Conservation (phyloP, 345 rosid species). For the Eucalyptus pumila region DNA sequence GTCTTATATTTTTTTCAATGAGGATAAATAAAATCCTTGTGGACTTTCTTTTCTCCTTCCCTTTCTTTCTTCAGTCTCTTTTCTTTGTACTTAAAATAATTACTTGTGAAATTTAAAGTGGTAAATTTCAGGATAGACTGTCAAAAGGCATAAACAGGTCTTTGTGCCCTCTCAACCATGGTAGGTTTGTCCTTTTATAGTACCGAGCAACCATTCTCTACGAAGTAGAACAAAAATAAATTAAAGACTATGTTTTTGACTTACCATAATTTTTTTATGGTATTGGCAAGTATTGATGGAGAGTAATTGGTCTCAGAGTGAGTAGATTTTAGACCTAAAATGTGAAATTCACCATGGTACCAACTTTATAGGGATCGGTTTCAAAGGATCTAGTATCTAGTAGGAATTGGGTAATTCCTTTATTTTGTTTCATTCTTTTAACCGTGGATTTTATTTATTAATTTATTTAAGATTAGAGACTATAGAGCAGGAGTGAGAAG, state of each 20-base stretch:
- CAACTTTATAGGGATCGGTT: background rate
- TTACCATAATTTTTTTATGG: background rate
- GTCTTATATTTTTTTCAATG: background rate
- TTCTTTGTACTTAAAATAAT: background rate
- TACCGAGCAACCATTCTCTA: background rate
- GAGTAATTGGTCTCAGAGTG: fast-evolving
- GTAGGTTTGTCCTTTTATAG: background rate
- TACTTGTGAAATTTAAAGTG: background rate
- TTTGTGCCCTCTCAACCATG: background rate
- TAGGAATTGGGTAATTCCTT: too few relatives aligned
- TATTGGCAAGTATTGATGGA: background rate
- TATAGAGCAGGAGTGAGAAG: background rate
- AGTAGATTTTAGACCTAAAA: background rate
- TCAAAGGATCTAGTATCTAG: background rate
- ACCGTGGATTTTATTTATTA: background rate
- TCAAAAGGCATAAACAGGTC: background rate
- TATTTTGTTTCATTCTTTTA: background rate
- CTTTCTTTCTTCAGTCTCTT: background rate
- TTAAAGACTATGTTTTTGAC: background rate
- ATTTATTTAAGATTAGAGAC: too few relatives aligned
- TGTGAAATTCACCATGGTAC: fast-evolving
- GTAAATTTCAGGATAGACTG: background rate
- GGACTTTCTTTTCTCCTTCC: background rate
- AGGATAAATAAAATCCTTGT: background rate
- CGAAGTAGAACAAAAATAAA: background rate